phyloP scores from a whole-genome alignment of 1,284 basidiomycete species.

The Pseudozyma sp. region DNA sequence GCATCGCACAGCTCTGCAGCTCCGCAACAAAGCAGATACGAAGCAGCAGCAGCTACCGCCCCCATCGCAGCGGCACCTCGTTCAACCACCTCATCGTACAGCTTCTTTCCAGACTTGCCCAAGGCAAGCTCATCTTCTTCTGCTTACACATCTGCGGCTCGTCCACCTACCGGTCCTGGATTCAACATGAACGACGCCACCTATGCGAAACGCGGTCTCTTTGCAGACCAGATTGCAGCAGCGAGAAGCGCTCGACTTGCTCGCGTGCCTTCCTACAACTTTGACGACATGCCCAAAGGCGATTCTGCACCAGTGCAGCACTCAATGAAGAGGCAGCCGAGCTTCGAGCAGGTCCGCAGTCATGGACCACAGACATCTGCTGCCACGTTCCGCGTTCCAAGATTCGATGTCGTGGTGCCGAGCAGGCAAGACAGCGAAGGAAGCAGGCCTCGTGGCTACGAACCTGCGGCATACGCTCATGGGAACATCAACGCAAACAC shows the following conservation, averaged over 20 bases:
- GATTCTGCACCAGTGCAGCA: background rate
- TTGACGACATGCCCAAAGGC: constrained; percentile 20
- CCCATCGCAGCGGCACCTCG: constrained; percentile 8
- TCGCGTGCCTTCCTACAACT: constrained; percentile 29
- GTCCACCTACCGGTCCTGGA: background rate
- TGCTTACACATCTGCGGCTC: background rate
- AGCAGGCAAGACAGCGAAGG: constrained; percentile 6
- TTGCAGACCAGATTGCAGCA: constrained; percentile 45
- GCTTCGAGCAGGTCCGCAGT: constrained; percentile 25
- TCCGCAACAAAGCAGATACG: constrained; percentile 5
- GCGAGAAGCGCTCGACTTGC: constrained; percentile 34
- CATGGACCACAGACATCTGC: constrained; percentile 2
- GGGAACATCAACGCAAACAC: constrained; percentile 24
- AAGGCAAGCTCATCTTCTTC: constrained; percentile 11
- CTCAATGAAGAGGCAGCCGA: constrained; percentile 22
- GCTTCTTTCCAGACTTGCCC: constrained; percentile 32
- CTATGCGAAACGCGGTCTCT: constrained; percentile 29
- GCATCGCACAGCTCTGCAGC: background rate
- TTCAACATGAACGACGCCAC: constrained; percentile 39
- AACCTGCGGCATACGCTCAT: constrained; percentile 2
- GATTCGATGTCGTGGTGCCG: constrained; percentile 27
- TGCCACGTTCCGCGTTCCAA: constrained; percentile 16
- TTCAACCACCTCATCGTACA: constrained; percentile 14
- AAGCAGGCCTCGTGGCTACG: background rate
- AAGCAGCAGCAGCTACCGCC: background rate